These are phyloP conservation scores for Adansonia gregorii DNA, from an alignment of 441 rosid species.

Conservation along the genomic window DNA sequence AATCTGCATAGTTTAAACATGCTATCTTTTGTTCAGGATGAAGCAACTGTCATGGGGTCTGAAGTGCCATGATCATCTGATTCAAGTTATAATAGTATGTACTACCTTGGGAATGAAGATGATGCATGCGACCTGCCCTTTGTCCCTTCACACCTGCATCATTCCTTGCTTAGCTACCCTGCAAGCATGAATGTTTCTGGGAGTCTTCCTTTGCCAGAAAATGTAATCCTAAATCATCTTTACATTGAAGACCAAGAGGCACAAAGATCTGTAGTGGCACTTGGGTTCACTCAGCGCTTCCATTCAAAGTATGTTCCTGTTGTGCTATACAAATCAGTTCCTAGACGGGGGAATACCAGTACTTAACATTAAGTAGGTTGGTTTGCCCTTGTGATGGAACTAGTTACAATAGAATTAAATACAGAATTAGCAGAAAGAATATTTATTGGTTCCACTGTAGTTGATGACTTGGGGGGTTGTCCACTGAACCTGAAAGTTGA, in stretches of 20 bases:
- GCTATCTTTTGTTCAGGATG: slow-evolving; percentile 58
- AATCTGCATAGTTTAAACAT: slow-evolving; percentile 17
- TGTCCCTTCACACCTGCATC: slow-evolving; percentile 78
- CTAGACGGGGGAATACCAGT: slow-evolving; percentile 68
- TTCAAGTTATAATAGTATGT: slow-evolving; percentile 81
- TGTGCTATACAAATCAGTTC: slow-evolving; percentile 90
- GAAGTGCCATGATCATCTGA: slow-evolving; percentile 85
- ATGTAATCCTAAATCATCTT: slow-evolving; percentile 77
- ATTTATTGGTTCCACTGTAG: slow-evolving; percentile 29
- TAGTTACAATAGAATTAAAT: slow-evolving; percentile 27
- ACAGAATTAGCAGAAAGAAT: slow-evolving; percentile 29
- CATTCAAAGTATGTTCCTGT: slow-evolving; percentile 78
- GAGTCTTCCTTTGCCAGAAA: slow-evolving; percentile 58
- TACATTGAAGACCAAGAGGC: slow-evolving; percentile 79
- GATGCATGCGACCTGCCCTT: slow-evolving; percentile 85
- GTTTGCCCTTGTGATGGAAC: slow-evolving; percentile 32
- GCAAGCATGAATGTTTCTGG: slow-evolving; percentile 50
- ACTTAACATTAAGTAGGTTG: slow-evolving; percentile 36
- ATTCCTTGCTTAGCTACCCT: slow-evolving; percentile 58
- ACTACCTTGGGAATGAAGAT: slow-evolving; percentile 62
- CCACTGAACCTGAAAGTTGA: slow-evolving; percentile 20
- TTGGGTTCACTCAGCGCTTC: slow-evolving; percentile 89
- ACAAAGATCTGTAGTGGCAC: slow-evolving; percentile 82
- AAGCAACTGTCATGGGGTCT: slow-evolving; percentile 68
- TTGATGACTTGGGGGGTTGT: slow-evolving; percentile 23